Evolutionary conservation across 306 rosid genomes (phyloP).

Genomic region (Chamaecrista fasciculata): DNA sequence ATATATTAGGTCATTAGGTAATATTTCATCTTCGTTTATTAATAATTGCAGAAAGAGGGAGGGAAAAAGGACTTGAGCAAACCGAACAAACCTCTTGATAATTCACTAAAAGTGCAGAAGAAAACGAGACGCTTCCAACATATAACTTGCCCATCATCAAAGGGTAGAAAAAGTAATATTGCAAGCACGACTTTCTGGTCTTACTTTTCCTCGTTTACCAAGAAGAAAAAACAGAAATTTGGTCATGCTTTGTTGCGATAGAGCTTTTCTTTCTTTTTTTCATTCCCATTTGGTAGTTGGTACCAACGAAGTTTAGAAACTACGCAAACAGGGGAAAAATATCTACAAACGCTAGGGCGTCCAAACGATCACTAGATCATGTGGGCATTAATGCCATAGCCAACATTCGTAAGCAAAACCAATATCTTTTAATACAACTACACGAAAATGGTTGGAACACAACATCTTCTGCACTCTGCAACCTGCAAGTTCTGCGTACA

Average conservation of each 20-base stretch:
- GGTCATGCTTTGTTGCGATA: background rate
- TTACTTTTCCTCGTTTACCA: background rate
- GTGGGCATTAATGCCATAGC: background rate
- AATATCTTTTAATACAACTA: background rate
- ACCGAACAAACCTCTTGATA: background rate
- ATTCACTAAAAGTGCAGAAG: background rate
- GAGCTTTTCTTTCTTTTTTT: background rate
- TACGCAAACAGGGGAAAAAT: too few species aligned
- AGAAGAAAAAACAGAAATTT: background rate
- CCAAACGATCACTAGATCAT: slow-evolving; percentile 6
- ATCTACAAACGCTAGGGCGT: background rate
- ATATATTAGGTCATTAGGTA: background rate
- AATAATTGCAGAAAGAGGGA: background rate
- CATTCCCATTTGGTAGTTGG: background rate
- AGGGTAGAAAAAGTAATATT: background rate
- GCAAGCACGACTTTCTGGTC: background rate
- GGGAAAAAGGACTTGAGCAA: background rate
- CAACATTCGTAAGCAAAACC: background rate
- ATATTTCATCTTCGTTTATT: background rate
- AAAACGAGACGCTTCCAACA: background rate
- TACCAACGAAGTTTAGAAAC: background rate
- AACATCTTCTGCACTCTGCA: background rate
- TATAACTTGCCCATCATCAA: background rate
- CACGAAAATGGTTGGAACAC: background rate
- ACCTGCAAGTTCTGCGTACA: background rate